A percentile compares a stretch with the other conserved stretches of the same genome.
Conservation (phyloP, 345 rosid species). For the Arabis hirsuta region DNA sequence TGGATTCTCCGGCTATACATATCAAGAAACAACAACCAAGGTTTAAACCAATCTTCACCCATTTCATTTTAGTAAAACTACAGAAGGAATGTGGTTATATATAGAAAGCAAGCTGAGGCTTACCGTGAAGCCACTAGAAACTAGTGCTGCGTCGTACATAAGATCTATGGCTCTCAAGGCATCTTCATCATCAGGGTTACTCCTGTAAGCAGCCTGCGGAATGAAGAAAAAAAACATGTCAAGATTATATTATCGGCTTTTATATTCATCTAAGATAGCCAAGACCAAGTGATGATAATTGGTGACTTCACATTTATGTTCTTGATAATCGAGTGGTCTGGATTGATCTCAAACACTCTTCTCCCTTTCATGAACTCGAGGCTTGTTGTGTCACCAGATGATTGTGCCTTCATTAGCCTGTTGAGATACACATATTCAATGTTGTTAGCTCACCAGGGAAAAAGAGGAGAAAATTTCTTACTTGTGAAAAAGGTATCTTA, state of each 20-base stretch:
- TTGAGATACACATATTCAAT: constrained; percentile 24
- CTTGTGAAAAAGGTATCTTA: constrained; percentile 30
- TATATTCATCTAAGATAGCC: no score
- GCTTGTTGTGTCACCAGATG: constrained; percentile 77
- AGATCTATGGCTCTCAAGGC: constrained; percentile 90
- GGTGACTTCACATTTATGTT: constrained; percentile 59
- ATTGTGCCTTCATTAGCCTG: constrained; percentile 95
- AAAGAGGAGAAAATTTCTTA: background rate
- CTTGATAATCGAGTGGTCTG: constrained; percentile 78
- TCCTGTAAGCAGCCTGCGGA: constrained; percentile 75
- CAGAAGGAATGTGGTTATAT: background rate
- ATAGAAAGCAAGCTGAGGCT: constrained; percentile 34
- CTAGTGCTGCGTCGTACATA: constrained; percentile 84
- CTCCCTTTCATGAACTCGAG: constrained; percentile 95
- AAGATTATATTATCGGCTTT: no score
- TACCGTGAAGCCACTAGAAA: constrained; percentile 95
- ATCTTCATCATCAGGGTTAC: constrained; percentile 73
- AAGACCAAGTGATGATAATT: constrained; percentile 10
- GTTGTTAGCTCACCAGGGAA: constrained; percentile 19
- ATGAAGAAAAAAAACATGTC: background rate
- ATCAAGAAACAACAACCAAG: constrained; percentile 3
- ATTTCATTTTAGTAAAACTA: background rate
- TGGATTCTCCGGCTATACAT: constrained; percentile 86
- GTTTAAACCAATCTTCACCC: constrained; percentile 9
- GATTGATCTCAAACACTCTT: constrained; percentile 96